These are phyloP conservation scores for Tilletia setariae DNA, from an alignment of 1,284 basidiomycete genomes.

Conservation along the genomic window DNA sequence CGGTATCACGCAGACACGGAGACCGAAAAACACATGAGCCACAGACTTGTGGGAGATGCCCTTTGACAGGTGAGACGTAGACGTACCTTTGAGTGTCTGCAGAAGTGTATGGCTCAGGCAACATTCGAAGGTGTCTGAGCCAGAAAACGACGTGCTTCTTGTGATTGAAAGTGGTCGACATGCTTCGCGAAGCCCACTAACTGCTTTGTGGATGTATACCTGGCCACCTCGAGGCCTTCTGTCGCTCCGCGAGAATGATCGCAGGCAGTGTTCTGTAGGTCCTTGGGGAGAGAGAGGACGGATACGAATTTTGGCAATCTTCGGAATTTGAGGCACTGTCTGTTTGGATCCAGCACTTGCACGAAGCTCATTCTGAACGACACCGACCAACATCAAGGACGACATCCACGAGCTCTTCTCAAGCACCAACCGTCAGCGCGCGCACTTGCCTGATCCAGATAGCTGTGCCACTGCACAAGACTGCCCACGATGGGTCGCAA, in stretches of 20 bases:
- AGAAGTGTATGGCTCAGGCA: conserved; percentile 42
- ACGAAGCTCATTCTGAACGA: too few species aligned
- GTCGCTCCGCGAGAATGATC: background rate
- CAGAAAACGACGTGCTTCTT: conserved; percentile 43
- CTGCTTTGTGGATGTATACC: too few species aligned
- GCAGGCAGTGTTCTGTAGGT: too few species aligned
- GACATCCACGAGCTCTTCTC: background rate
- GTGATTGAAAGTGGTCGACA: background rate
- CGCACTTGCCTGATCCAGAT: background rate
- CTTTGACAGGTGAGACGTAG: too few species aligned
- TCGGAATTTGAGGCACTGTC: too few species aligned
- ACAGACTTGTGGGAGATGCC: too few species aligned
- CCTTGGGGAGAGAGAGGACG: too few species aligned
- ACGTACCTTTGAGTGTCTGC: conserved; percentile 45
- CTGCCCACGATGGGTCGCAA: conserved; percentile 45
- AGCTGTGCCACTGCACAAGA: too few species aligned
- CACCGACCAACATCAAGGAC: too few species aligned
- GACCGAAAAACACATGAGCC: too few species aligned
- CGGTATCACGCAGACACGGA: background rate
- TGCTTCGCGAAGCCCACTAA: background rate
- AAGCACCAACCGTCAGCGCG: background rate
- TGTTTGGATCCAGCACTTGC: too few species aligned
- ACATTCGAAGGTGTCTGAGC: conserved; percentile 39
- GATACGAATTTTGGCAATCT: too few species aligned
- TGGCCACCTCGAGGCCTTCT: background rate